Percentiles rank a stretch among this genome's conserved stretches.
Evolutionary conservation across 148 eudicot species (phyloP).

Genomic region (Vaccinium darrowii): DNA sequence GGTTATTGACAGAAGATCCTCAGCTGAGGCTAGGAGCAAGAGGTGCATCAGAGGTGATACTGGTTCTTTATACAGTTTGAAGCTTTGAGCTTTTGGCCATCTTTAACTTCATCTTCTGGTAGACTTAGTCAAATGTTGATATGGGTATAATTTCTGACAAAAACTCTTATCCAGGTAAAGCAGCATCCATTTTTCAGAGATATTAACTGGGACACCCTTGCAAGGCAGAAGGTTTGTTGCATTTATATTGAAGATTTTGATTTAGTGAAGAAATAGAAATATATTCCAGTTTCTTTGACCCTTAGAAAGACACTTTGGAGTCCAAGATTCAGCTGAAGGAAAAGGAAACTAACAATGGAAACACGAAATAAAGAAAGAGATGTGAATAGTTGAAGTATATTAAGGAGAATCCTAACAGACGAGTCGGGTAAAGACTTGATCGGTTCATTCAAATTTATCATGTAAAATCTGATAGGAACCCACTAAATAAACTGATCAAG

Average conservation of each 20-base stretch:
- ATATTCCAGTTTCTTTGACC: neutral
- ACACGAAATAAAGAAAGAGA: neutral
- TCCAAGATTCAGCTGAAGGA: neutral
- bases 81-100: neutral
- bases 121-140: neutral
- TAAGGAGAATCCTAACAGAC: neutral
- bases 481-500: too few species aligned
- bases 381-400: neutral
- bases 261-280: neutral
- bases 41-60: conserved; percentile 91
- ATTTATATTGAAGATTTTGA: neutral
- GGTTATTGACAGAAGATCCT: conserved; percentile 91
- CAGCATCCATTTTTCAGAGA: conserved; percentile 91
- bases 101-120: neutral
- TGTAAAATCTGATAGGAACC: too few species aligned
- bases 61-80: neutral
- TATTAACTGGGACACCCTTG: conserved; percentile 98
- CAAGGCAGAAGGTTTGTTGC: conserved; percentile 84
- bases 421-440: neutral
- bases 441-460: too few species aligned
- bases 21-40: conserved; percentile 91
- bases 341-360: neutral
- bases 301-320: neutral
- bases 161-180: conserved; percentile 64
- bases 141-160: neutral